Evolutionary conservation across 805 yeast species (phyloP).

Genomic region (Blastobotrys terrestris): DNA sequence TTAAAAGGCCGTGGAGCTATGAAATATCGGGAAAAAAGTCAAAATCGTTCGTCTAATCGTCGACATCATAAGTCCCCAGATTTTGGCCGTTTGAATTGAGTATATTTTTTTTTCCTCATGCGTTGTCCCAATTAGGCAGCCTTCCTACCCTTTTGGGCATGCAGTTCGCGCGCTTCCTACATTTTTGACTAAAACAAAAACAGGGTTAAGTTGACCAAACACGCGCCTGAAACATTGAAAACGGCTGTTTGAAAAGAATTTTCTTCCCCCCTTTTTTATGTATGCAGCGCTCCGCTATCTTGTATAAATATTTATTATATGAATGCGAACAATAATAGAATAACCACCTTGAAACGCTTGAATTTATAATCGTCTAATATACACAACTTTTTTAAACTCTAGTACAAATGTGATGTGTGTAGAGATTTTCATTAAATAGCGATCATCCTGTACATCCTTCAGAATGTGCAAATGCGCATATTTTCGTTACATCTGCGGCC

Average conservation of each 20-base stretch:
- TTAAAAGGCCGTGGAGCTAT: slow-evolving; percentile 18
- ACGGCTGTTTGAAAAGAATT: too few species aligned
- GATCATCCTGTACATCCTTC: background rate
- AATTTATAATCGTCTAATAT: too few species aligned
- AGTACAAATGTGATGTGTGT: background rate
- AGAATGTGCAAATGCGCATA: background rate
- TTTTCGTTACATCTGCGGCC: background rate
- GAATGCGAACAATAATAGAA: too few species aligned
- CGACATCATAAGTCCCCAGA: background rate
- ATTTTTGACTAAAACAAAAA: background rate
- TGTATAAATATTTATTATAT: too few species aligned
- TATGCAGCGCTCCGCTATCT: too few species aligned
- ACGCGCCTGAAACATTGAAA: background rate
- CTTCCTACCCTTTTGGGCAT: background rate
- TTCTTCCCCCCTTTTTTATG: too few species aligned
- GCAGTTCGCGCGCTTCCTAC: background rate
- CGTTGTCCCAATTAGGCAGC: background rate
- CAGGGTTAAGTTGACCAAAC: background rate
- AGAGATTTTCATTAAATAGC: background rate
- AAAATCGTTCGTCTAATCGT: background rate
- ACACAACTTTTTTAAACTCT: too few species aligned
- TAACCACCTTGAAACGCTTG: too few species aligned
- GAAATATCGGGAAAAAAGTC: slow-evolving; percentile 12
- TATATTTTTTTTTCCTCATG: background rate
- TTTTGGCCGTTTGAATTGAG: background rate